These are phyloP conservation scores for Houttuynia cordata DNA, from an alignment of 164 flowering plant genomes.

Conservation along the genomic window DNA sequence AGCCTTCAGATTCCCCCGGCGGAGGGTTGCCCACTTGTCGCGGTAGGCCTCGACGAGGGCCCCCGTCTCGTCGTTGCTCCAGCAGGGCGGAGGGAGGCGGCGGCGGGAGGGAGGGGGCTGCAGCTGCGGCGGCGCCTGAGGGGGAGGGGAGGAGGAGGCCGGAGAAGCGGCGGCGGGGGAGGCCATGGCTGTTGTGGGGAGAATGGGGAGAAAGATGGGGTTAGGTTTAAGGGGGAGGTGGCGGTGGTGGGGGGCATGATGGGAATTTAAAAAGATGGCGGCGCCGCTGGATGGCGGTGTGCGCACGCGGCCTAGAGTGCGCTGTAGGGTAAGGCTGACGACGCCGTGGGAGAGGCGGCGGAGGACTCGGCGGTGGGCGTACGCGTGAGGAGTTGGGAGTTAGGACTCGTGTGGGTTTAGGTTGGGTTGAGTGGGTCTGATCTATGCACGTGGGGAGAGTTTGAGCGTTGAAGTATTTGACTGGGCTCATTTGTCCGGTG, in stretches of 20 bases:
- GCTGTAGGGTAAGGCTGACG: too few species aligned
- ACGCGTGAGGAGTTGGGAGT: too few species aligned
- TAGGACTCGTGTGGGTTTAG: too few species aligned
- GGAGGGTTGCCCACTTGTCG: constrained; percentile 53
- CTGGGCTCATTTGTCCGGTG: too few species aligned
- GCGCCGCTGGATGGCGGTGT: not conserved
- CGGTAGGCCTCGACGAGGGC: constrained; percentile 50
- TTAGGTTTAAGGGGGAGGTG: not conserved
- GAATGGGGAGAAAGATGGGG: not conserved
- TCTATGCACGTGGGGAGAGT: too few species aligned
- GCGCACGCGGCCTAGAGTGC: too few species aligned
- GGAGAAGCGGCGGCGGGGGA: not conserved
- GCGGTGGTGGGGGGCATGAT: not conserved
- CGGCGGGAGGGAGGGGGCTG: not conserved
- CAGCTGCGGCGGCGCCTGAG: not conserved
- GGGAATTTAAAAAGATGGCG: not conserved
- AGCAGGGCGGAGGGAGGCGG: not conserved
- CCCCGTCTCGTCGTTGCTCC: constrained; percentile 34
- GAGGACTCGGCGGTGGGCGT: too few species aligned
- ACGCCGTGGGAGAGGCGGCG: too few species aligned
- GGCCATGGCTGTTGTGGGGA: not conserved
- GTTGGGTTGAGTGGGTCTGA: too few species aligned
- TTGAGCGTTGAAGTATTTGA: too few species aligned
- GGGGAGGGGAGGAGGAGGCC: not conserved
- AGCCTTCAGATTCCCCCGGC: constrained; percentile 59